phyloP scores from a whole-genome alignment of 305 asterid species.

The Petunia hybrid region DNA sequence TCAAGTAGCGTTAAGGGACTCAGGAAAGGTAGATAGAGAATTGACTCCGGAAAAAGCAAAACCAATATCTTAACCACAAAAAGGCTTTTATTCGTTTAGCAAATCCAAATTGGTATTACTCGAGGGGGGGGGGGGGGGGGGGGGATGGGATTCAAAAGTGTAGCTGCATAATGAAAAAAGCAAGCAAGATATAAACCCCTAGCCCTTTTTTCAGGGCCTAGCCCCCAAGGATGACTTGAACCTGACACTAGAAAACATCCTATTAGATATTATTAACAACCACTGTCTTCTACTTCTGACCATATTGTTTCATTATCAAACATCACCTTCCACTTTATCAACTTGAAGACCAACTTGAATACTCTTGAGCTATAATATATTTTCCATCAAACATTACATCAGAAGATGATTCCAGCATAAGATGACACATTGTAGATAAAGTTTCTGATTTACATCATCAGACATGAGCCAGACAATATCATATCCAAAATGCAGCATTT shows the following conservation, averaged over 20 bases:
- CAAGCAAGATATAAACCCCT: neutral
- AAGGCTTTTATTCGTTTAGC: neutral
- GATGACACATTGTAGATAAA: neutral
- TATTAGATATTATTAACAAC: neutral
- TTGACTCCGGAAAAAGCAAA: too few relatives aligned
- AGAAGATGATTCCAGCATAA: neutral
- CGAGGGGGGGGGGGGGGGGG: neutral
- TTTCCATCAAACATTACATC: neutral
- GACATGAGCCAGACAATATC: constrained; percentile 5
- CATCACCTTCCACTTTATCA: neutral
- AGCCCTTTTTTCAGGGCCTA: neutral
- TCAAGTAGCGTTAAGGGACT: too few relatives aligned
- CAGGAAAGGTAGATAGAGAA: too few relatives aligned
- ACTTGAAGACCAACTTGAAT: neutral
- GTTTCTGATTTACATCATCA: constrained; percentile 1
- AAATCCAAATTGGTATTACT: neutral
- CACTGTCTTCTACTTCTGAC: neutral
- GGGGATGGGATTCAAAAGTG: too few relatives aligned
- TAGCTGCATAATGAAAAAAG: too few relatives aligned
- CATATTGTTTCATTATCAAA: neutral
- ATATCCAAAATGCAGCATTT: constrained; percentile 25
- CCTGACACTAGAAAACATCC: neutral
- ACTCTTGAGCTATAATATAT: constrained; percentile 22
- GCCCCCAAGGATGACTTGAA: neutral
- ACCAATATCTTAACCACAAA: neutral